Evolutionary conservation across 768 basidiomycete genomes (phyloP).

Genomic region (Collybia sordida): DNA sequence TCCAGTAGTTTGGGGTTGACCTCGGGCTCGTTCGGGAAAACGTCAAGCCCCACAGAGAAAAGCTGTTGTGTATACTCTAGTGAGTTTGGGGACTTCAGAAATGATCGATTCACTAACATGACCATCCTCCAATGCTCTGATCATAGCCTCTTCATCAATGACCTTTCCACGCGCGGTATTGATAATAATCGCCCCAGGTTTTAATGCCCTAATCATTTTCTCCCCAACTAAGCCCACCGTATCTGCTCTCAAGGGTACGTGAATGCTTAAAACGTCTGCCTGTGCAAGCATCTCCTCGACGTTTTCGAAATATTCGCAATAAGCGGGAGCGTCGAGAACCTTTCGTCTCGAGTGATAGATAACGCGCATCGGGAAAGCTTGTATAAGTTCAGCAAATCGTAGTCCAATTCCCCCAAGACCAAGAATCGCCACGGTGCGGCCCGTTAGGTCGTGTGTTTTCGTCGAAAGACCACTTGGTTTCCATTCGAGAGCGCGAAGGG

Average conservation of each 20-base stretch:
- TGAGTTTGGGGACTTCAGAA: neutral
- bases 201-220: conserved; percentile 74
- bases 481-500: conserved; percentile 58
- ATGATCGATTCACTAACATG: conserved; percentile 56
- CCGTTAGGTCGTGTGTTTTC: conserved; percentile 61
- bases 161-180: conserved; percentile 93
- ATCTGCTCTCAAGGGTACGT: conserved; percentile 75
- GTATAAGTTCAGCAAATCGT: conserved; percentile 67
- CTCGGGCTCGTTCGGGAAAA: conserved; percentile 81
- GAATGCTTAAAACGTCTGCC: conserved; percentile 83
- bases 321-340: conserved; percentile 58
- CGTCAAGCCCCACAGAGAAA: conserved; percentile 79
- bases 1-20: conserved; percentile 77
- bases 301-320: conserved; percentile 72
- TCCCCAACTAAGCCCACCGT: conserved; percentile 77
- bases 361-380: conserved; percentile 87
- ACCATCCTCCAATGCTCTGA: conserved; percentile 80
- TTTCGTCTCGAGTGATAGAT: conserved; percentile 75
- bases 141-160: conserved; percentile 85
- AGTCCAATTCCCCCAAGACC: conserved; percentile 79
- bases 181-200: conserved; percentile 74
- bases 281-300: conserved; percentile 64
- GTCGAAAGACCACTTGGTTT: conserved; percentile 50
- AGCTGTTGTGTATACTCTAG: conserved; percentile 44
- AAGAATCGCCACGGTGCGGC: conserved; percentile 69